A percentile compares a stretch with the other conserved stretches of the same genome.
phyloP scores from a whole-genome alignment of 345 rosid species.

The Anacardium occidentale region DNA sequence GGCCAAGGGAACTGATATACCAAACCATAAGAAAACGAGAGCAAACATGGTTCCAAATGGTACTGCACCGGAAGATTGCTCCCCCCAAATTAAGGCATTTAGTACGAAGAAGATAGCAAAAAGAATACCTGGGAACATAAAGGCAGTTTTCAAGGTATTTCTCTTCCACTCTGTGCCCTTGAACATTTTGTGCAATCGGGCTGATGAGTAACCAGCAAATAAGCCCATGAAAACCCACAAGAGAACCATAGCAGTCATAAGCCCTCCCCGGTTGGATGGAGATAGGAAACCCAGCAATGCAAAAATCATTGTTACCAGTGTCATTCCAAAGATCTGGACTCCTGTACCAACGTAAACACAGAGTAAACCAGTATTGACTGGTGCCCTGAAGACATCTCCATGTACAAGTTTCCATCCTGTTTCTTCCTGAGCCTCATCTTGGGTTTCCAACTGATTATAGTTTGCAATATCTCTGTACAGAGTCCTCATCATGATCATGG shows the following conservation, averaged over 20 bases:
- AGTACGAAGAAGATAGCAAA: conserved; percentile 79
- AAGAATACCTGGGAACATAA: conserved; percentile 91
- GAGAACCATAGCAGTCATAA: conserved; percentile 98
- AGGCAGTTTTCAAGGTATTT: conserved; percentile 85
- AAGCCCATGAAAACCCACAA: conserved; percentile 98
- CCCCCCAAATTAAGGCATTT: conserved; percentile 92
- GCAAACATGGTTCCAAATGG: conserved; percentile 98
- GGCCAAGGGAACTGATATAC: conserved; percentile 93
- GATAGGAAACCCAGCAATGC: conserved; percentile 91
- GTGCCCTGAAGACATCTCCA: conserved; percentile 94
- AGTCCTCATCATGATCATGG: conserved; percentile 99
- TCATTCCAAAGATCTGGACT: conserved; percentile 86
- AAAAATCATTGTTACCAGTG: conserved; percentile 95
- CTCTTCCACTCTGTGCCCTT: conserved; percentile 95
- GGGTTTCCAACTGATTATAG: conserved; percentile 94
- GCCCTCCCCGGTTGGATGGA: conserved; percentile 98
- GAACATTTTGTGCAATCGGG: conserved; percentile 89
- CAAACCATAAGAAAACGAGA: conserved; percentile 93
- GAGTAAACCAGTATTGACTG: conserved; percentile 72
- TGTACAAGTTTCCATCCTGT: conserved; percentile 99
- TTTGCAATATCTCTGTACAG: conserved; percentile 90
- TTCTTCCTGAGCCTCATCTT: conserved; percentile 98
- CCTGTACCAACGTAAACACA: conserved; percentile 96
- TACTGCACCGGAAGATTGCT: conserved; percentile 92
- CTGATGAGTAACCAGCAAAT: conserved; percentile 88